phyloP scores from a whole-genome alignment of 2,329 filamentous ascomycete species.

The Colletotrichum navitas region DNA sequence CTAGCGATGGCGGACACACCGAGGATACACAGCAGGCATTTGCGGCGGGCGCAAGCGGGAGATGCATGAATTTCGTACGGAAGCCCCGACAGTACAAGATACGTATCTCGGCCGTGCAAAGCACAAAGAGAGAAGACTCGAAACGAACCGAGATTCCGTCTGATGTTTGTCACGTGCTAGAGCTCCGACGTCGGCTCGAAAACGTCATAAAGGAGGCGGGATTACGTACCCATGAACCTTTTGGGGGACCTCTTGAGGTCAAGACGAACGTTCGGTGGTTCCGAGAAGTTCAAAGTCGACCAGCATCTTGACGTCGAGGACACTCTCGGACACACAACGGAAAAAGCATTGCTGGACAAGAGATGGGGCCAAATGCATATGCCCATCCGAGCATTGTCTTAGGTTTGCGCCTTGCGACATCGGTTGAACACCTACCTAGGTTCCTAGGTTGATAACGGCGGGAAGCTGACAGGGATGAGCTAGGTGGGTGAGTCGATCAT shows the following conservation, averaged over 20 bases:
- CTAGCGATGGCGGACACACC: not conserved
- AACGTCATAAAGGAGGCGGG: conserved; percentile 15
- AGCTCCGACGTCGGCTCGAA: conserved; percentile 27
- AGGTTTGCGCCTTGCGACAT: conserved; percentile 28
- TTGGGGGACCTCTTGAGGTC: not conserved
- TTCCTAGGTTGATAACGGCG: not conserved
- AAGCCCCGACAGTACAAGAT: not conserved
- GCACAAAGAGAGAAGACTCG: conserved; percentile 7
- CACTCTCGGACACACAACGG: not conserved
- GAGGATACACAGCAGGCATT: not conserved
- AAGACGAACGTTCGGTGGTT: not conserved
- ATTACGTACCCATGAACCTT: conserved; percentile 24
- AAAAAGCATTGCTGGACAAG: not conserved
- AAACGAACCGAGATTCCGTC: conserved; percentile 26
- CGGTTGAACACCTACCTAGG: conserved; percentile 28
- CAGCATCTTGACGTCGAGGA: not conserved
- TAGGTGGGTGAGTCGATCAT: conserved; percentile 11
- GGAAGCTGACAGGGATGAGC: conserved; percentile 24
- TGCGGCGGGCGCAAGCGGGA: conserved; percentile 1
- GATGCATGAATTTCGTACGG: not conserved
- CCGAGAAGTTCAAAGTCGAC: not conserved
- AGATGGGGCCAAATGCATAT: conserved; percentile 6
- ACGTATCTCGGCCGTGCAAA: not conserved
- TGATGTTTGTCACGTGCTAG: conserved; percentile 36
- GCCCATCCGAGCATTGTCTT: conserved; percentile 10